Conservation (phyloP, 345 rosid genomes). For the Clausena lansium region DNA sequence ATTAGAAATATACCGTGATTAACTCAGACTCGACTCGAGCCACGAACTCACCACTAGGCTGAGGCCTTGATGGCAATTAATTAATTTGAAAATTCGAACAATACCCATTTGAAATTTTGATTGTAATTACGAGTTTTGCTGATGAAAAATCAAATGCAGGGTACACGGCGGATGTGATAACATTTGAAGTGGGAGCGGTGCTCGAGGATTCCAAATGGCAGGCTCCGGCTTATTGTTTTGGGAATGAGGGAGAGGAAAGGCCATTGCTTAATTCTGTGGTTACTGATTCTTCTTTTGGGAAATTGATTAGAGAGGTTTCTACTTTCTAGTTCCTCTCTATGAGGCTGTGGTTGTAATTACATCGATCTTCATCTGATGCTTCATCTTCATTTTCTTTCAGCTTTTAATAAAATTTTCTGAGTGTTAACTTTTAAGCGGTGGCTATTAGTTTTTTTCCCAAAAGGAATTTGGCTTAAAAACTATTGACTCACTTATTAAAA, state of each 20-base stretch:
- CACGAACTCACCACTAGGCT: no score
- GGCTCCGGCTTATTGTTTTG: constrained; percentile 57
- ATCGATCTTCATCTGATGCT: no score
- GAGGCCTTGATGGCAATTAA: no score
- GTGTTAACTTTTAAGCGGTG: not conserved
- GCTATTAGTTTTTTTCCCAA: not conserved
- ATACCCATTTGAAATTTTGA: not conserved
- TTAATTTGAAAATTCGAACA: not conserved
- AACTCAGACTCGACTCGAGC: no score
- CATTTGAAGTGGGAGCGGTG: constrained; percentile 61
- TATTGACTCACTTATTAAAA: no score
- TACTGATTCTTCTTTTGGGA: not conserved
- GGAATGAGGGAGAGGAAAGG: constrained; percentile 16
- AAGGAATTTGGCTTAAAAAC: not conserved
- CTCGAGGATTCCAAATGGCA: constrained; percentile 62
- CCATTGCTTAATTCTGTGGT: constrained; percentile 14
- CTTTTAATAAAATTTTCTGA: not conserved
- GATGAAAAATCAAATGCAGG: constrained; percentile 27
- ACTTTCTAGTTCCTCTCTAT: not conserved
- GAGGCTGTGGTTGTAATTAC: not conserved
- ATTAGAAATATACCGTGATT: no score
- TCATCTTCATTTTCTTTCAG: not conserved
- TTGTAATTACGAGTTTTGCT: not conserved
- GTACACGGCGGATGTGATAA: constrained; percentile 55
- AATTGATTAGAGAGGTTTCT: constrained; percentile 13